These are phyloP conservation scores for Saccharum spontaneum DNA, from an alignment of 176 grass and related monocot genomes.

Conservation along the genomic window DNA sequence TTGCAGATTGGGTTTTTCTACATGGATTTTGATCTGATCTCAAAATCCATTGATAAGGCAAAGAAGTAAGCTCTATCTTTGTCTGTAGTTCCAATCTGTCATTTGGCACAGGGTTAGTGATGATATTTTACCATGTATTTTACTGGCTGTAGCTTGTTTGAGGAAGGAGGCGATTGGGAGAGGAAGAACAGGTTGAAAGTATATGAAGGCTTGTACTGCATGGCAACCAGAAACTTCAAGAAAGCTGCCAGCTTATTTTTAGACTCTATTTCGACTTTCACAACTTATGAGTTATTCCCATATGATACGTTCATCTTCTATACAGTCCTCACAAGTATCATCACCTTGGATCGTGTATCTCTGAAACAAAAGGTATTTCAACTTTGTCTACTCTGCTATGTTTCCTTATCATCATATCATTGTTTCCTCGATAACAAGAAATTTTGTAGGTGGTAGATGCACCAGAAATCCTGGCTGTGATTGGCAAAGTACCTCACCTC, in stretches of 20 bases:
- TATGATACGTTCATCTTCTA: slow-evolving; percentile 97
- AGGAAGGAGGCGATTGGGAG: slow-evolving; percentile 97
- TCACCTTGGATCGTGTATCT: slow-evolving; percentile 89
- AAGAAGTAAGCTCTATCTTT: slow-evolving; percentile 62
- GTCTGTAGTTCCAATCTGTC: slow-evolving; percentile 26
- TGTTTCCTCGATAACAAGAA: slow-evolving; percentile 18
- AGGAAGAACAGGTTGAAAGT: slow-evolving; percentile 98
- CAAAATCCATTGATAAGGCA: slow-evolving; percentile 93
- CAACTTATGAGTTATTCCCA: slow-evolving; percentile 82
- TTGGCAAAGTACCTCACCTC: slow-evolving; percentile 86
- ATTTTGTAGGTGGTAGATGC: slow-evolving; percentile 86
- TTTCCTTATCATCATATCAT: neutral
- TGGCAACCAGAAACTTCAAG: slow-evolving; percentile 94
- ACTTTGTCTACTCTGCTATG: neutral
- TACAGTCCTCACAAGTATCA: slow-evolving; percentile 83
- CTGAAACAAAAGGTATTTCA: slow-evolving; percentile 80
- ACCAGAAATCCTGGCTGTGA: slow-evolving; percentile 91
- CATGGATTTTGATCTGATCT: slow-evolving; percentile 97
- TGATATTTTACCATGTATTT: slow-evolving; percentile 17
- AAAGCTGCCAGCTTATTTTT: slow-evolving; percentile 91
- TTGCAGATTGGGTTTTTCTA: slow-evolving; percentile 85
- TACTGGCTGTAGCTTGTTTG: slow-evolving; percentile 68
- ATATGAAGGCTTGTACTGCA: slow-evolving; percentile 88
- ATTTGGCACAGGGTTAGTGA: neutral
- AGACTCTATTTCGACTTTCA: slow-evolving; percentile 98